These are phyloP conservation scores for Kodamaea hsintzibuensis DNA, from an alignment of 805 yeast species.

Conservation along the genomic window DNA sequence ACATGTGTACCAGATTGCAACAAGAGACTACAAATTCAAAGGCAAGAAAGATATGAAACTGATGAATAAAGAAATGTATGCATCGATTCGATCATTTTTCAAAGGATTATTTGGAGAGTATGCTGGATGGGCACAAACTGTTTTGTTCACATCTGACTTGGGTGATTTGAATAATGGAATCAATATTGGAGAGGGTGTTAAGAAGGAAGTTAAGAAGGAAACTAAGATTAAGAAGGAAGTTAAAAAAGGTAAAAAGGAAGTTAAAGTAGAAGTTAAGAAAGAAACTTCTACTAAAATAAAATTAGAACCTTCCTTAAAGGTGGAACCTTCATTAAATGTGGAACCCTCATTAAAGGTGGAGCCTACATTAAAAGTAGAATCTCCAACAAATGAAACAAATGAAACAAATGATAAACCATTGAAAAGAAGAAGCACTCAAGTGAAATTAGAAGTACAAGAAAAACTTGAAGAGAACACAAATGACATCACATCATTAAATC, in stretches of 20 bases:
- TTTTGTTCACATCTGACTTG: constrained; percentile 83
- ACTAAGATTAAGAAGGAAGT: constrained; percentile 29
- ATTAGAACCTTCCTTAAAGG: background rate
- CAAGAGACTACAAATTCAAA: constrained; percentile 69
- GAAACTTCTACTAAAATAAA: background rate
- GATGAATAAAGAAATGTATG: constrained; percentile 53
- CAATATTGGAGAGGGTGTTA: constrained; percentile 24
- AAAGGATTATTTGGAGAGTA: constrained; percentile 77
- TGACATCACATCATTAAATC: background rate
- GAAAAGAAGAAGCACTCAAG: background rate
- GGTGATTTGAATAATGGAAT: constrained; percentile 69
- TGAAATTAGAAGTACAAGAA: background rate
- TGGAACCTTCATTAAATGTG: background rate
- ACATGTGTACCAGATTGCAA: constrained; percentile 88
- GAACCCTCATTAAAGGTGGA: too few species aligned
- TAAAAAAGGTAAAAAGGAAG: constrained; percentile 22
- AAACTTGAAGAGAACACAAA: too few species aligned
- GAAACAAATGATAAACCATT: background rate
- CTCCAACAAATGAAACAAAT: background rate
- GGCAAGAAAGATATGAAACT: constrained; percentile 42
- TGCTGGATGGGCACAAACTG: constrained; percentile 99
- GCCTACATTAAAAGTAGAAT: background rate
- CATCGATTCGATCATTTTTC: constrained; percentile 59
- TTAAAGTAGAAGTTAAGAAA: constrained; percentile 22
- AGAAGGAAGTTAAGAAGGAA: constrained; percentile 9